Percentiles rank a stretch among this genome's conserved stretches.
phyloP scores from a whole-genome alignment of 257 asterid species.

The Solanum chaucha region DNA sequence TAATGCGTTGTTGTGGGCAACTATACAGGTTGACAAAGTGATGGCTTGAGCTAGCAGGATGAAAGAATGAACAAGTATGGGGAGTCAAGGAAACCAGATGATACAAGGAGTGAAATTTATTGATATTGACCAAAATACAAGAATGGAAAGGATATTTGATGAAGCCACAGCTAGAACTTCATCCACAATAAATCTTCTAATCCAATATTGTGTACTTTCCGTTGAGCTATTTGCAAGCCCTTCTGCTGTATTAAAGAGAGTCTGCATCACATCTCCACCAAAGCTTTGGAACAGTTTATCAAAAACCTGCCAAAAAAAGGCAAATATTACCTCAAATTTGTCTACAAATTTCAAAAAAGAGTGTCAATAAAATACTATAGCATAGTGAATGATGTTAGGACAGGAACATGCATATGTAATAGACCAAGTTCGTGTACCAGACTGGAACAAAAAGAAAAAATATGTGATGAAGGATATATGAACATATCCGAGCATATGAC shows the following conservation, averaged over 20 bases:
- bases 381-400: background rate
- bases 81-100: conserved; percentile 48
- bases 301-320: conserved; percentile 60
- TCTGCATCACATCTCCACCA: conserved; percentile 92
- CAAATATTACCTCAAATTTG: background rate
- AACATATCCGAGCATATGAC: background rate
- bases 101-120: conserved; percentile 1
- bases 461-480: background rate
- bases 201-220: conserved; percentile 44
- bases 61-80: conserved; percentile 77
- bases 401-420: background rate
- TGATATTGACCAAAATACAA: background rate
- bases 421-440: background rate
- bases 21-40: conserved; percentile 90
- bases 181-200: conserved; percentile 69
- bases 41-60: conserved; percentile 95
- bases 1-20: conserved; percentile 91
- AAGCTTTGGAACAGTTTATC: conserved; percentile 93
- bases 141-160: conserved; percentile 74
- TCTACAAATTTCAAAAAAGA: background rate
- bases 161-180: conserved; percentile 70
- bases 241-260: conserved; percentile 79
- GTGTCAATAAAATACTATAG: background rate
- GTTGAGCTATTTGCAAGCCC: conserved; percentile 77
- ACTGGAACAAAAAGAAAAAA: background rate